Base-by-base conservation (phyloP, 2,329 filamentous ascomycete genomes). In the Calonectria pteridis region DNA sequence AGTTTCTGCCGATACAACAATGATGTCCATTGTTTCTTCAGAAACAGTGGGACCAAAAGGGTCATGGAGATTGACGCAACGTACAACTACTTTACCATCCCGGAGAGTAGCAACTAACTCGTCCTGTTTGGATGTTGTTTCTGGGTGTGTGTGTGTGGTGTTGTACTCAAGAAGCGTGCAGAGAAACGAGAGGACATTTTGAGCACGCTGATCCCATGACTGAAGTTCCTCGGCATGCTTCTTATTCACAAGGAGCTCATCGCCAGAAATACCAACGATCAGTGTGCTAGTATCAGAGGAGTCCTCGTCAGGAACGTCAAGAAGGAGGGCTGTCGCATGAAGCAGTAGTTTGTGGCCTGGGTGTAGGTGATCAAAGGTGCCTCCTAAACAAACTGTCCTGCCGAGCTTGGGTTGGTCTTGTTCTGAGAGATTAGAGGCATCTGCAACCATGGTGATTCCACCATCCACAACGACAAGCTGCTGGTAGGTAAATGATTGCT, bases 361-460 rank as follows among this genome's bases (percentile, higher is more conserved):
- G 82, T 99, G 97, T 28, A 99, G 90, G 84, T 98, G 95, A 83
- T 99, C 97, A 85, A 98, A 99, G 0, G 97, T 99, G 13, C 97
- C 97, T 35, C 96, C 97, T 16, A 98, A 91, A 67, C 93, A 94
- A 64, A 97, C 93, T 3, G 76, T 81, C 4, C 74, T 72, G 0
- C 78, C 77, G 3, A 68, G 67, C 6, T 71, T 67, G 18, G 68
- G 68, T 4, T 75, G 66, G 1, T 73, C 58, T n/a, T 51, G 7
- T 1, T 73, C n/a, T 5, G 62, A 49, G 1, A 53, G 35, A 11
- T 40, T 49, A 1, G n/a, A 14, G 9, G 46, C 33, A 2, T 73
- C 66, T 26, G 69, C 55, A 5, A 81, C 80, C 33, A 91, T 77
- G 29, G 86, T 87, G 50, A 91, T 82, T 1, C 90, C 91, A 2